Base-by-base conservation (phyloP, 345 rosid genomes). In the Camelina neglecta region DNA sequence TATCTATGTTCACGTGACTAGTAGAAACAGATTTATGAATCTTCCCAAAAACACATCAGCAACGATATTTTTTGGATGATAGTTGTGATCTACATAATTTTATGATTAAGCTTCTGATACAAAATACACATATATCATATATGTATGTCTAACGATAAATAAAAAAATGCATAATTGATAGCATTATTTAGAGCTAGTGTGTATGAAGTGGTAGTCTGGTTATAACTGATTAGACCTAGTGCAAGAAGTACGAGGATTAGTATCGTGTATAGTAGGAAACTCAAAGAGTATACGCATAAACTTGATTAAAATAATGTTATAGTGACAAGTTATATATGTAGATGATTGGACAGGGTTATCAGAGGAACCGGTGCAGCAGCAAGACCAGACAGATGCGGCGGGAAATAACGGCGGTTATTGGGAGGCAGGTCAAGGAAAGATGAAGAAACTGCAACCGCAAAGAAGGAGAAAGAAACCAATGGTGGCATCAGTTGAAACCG, bases 301-400 rank as follows among this genome's bases (percentile, higher is more conserved):
- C 3, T 31, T 29, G 11, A 18, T 11, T 9, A 1, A 48, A 11
- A 9, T 6, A 0, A 24, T 48, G 51, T 55, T 70, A 69, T 4
- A 29, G 49, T 57, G 72, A 47, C 73, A 61, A 61, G 31, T 9
- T n/a, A 13, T 21, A 54, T 51, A 35, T 35, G 59, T 55, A 74
- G 74, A 61, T 73, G 70, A 67, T 24, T 71, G 80, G 80, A 31
- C 85, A 93, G 96, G 97, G 42, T 79, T 95, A 51, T 92, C 98
- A 3, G 94, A 90, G 75, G 99, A 95, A 76, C 96, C 87, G 31
- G 91, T 82, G 67, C 91, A 86, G 76, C 96, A 88, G 60, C 81
- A 65, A 39, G 73, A 72, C 10, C 88, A 85, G 64, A 83, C 81
- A 44, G 90, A 88, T 68, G 86, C 89, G 67, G 91, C 84, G 8